phyloP scores from a whole-genome alignment of 306 rosid species.

The Dalbergia oliveri region DNA sequence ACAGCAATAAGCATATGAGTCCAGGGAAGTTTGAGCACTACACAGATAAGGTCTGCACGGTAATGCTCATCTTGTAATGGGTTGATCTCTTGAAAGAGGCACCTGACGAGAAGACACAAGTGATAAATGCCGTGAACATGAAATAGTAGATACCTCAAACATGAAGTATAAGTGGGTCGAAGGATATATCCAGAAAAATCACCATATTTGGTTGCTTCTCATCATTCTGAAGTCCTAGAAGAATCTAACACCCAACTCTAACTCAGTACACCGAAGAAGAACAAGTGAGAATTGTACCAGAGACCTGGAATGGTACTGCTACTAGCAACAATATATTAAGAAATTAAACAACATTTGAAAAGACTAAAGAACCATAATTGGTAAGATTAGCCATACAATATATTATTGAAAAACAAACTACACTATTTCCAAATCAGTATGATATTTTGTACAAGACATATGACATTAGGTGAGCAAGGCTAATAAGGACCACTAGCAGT shows the following conservation, averaged over 20 bases:
- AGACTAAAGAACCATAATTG: conserved; percentile 4
- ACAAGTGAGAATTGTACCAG: neutral
- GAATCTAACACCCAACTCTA: conserved; percentile 31
- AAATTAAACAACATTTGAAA: conserved; percentile 33
- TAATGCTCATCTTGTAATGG: conserved; percentile 47
- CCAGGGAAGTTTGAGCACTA: conserved; percentile 93
- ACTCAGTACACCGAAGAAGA: conserved; percentile 18
- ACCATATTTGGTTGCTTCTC: conserved; percentile 18
- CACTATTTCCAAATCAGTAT: conserved; percentile 32
- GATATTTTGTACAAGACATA: conserved; percentile 13
- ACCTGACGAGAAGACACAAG: conserved; percentile 59
- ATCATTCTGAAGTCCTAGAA: conserved; percentile 12
- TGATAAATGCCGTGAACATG: conserved; percentile 33
- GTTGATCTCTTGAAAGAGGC: conserved; percentile 52
- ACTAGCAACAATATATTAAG: conserved; percentile 35
- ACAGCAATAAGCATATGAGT: conserved; percentile 57
- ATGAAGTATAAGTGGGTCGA: conserved; percentile 34
- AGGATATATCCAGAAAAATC: conserved; percentile 35
- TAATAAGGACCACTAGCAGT: conserved; percentile 10
- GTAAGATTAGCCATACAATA: conserved; percentile 5
- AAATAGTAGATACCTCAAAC: conserved; percentile 47
- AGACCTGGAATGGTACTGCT: conserved; percentile 34
- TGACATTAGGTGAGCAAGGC: conserved; percentile 19
- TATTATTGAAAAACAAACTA: conserved; percentile 31
- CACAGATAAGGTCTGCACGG: conserved; percentile 53